A percentile compares a stretch with the other conserved stretches of the same genome.
phyloP scores from a whole-genome alignment of 192 early-diverging fungal species.

The Coemansia sp. region DNA sequence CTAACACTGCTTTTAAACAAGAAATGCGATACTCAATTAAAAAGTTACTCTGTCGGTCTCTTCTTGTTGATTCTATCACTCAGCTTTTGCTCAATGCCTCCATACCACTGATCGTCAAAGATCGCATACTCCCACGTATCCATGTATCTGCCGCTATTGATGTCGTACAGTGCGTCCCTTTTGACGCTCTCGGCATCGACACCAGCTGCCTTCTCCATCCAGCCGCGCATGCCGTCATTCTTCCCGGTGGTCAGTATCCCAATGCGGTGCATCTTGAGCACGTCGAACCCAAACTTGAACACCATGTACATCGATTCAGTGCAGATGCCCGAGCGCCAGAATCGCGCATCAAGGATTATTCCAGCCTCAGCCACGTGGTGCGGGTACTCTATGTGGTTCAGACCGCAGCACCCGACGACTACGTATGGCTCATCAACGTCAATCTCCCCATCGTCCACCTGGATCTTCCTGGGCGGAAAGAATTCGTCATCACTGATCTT shows the following conservation, averaged over 20 bases:
- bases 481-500: conserved; percentile 26
- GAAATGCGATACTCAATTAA: background rate
- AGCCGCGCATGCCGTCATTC: conserved; percentile 48
- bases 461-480: conserved; percentile 23
- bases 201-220: conserved; percentile 41
- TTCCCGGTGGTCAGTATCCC: conserved; percentile 30
- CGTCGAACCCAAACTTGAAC: conserved; percentile 44
- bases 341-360: conserved; percentile 43
- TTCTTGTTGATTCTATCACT: conserved; percentile 1
- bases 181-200: conserved; percentile 34
- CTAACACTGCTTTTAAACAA: conserved; percentile 1
- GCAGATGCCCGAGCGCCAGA: conserved; percentile 45
- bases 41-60: background rate
- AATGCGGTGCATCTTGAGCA: conserved; percentile 37
- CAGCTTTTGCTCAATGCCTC: conserved; percentile 18
- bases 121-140: conserved; percentile 50
- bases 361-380: conserved; percentile 34
- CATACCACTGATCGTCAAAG: conserved; percentile 40
- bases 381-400: conserved; percentile 26
- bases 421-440: conserved; percentile 40
- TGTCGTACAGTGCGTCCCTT: conserved; percentile 33
- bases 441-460: conserved; percentile 24
- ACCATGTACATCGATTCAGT: conserved; percentile 36
- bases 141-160: conserved; percentile 24
- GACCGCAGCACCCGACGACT: conserved; percentile 43